Evolutionary conservation across 1,139 yeast genomes (phyloP), one percentile per base, ranked within the genome.

Genomic region (Eremothecium gossypii): DNA sequence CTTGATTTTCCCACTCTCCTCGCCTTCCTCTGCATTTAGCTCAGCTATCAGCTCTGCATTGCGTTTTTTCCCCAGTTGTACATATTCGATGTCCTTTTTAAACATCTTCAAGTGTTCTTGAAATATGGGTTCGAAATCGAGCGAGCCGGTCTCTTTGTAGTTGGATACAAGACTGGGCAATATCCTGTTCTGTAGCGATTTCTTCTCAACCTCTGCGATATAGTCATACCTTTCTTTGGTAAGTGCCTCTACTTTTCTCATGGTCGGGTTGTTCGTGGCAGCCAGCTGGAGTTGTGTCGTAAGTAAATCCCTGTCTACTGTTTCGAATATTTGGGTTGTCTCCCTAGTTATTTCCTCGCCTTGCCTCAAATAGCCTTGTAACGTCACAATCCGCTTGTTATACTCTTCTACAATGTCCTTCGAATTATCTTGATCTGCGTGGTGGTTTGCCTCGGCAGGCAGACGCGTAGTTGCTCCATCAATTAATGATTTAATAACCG

Each of bases 271-370:
- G 20, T 47, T 52, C 36, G 47, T 52, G 42, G 48, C 56, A 31
- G 49, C 55, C 30, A 45, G 47, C 41, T 44, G 54, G 36, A 42
- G 51, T 38, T 37, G 61, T 7, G 52, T 56, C 6, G 58, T 46
- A 14, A 66, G 45, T 35, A 67, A 57, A 4, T 51, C 45, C 17
- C 55, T 56, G 39, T 57, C 60, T 8, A 63, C 58, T 10, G 53
- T 43, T 8, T 56, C 48, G 39, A 57, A 60, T 8, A 61, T 44
- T 7, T 53, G 49, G 8, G 40, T 34, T 5, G 64, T 54, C 33
- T 60, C 58, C 2, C 61, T 61, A 58, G 87, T 95, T 3, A 94
- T 84, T 2, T 64, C 55, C 29, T 66, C 65, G 1, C 95, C 94
- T 48, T 78, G 77, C 2, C 55, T 53, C 13, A 83, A 58, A 53